Conservation (phyloP, 2,329 filamentous ascomycete genomes). For the Epichloe brachyelytri region DNA sequence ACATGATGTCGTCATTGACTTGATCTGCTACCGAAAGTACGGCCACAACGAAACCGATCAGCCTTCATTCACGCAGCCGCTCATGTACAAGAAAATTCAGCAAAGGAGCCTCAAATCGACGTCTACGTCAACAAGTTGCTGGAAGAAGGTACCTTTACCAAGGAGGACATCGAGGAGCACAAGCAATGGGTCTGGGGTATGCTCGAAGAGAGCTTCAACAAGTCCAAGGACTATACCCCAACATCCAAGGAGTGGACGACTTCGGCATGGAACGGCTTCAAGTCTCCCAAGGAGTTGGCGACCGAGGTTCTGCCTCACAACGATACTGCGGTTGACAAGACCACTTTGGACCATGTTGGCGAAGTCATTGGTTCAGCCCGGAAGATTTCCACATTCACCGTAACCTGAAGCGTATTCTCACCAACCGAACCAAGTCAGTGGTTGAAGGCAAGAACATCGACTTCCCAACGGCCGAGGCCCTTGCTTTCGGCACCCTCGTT, state of each 20-base stretch:
- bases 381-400: constrained; percentile 83
- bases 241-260: constrained; percentile 97
- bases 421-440: constrained; percentile 81
- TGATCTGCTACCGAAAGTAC: constrained; percentile 98
- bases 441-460: constrained; percentile 89
- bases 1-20: constrained; percentile 93
- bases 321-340: constrained; percentile 64
- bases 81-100: constrained; percentile 98
- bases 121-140: constrained; percentile 87
- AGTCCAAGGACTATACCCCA: constrained; percentile 94
- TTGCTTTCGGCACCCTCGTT: constrained; percentile 86
- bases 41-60: constrained; percentile 99
- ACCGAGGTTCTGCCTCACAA: constrained; percentile 88
- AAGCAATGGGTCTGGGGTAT: constrained; percentile 99
- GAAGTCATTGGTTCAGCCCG: constrained; percentile 66
- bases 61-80: constrained; percentile 96
- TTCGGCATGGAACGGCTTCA: constrained; percentile 98
- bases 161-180: constrained; percentile 96
- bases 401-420: constrained; percentile 93
- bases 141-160: constrained; percentile 86
- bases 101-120: constrained; percentile 71
- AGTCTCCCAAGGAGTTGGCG: constrained; percentile 93
- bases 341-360: constrained; percentile 69
- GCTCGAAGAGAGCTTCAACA: constrained; percentile 93
- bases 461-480: constrained; percentile 91